phyloP scores from a whole-genome alignment of 2,329 filamentous ascomycete genomes.

The Aureobasidium sp. region DNA sequence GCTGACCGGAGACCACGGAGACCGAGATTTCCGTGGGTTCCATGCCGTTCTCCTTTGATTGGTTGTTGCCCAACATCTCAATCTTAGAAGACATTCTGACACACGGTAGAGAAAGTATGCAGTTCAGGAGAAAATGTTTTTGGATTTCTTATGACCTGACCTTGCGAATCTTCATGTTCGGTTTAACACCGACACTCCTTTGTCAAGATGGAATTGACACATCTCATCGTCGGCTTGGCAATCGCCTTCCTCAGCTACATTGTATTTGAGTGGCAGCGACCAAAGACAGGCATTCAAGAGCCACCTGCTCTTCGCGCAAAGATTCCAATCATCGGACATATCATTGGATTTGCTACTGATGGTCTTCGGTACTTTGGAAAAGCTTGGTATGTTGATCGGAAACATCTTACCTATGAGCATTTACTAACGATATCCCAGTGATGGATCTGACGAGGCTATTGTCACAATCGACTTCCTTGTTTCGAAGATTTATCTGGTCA shows the following conservation, averaged over 20 bases:
- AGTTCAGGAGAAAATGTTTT: neutral
- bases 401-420: neutral
- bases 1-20: neutral
- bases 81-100: neutral
- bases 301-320: neutral
- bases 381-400: neutral
- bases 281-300: neutral
- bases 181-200: neutral
- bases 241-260: constrained; percentile 3
- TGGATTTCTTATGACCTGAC: neutral
- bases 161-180: neutral
- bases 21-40: neutral
- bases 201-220: neutral
- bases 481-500: constrained; percentile 5
- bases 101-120: neutral
- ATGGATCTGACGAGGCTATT: neutral
- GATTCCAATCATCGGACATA: constrained; percentile 5
- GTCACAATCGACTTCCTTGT: neutral
- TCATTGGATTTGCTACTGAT: neutral
- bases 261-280: neutral
- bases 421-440: neutral
- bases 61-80: too few relatives aligned
- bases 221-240: neutral
- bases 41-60: too few relatives aligned
- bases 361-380: constrained; percentile 3